Evolutionary conservation across 2,329 filamentous ascomycete genomes (phyloP), one percentile per base, ranked within the genome.

Genomic region (Cladosporium sp.): DNA sequence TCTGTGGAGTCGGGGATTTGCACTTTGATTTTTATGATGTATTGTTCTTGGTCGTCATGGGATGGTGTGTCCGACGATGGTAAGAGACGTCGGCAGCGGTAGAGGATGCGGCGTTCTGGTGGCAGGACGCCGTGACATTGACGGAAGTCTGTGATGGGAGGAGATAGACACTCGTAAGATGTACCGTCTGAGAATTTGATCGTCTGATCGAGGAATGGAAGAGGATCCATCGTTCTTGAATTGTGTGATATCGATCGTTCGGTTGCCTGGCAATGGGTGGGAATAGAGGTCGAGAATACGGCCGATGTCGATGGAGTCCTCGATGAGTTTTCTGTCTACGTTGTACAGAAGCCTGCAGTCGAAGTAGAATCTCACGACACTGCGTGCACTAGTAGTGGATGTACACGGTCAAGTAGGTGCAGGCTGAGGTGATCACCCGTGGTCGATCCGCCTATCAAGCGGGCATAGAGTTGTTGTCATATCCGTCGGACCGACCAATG

Each of bases 1-100:
- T 30, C 28, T 39, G 14, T 39, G 21, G 32, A 10, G 3, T 62
- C 71, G 6, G 58, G 53, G n/a, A 54, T 60, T 70, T 75, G 74
- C 11, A 74, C 67, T 65, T 76, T 75, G 60, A 74, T 66, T 66
- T 76, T 75, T 26, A 76, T 62, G n/a, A 76, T 67, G 54, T 32
- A 70, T 4, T 70, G 66, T 5, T 59, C 39, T 2, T 43, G 58
- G n/a, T 28, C 30, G 6, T 13, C 11, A 3, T 25, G 34, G 8
- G 25, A 18, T 25, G 56, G 21, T 16, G 46, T 30, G 28, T 32
- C 14, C 23, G 43, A 34, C 10, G 62, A 46, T 21, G 67, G 48
- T 13, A 64, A 36, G 59, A 67, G 36, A 16, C 61, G 58, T 11
- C 67, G 64, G 49, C 73, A 76, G 16, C 70, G 66, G 46, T 70